Conservation (phyloP, 495 filamentous ascomycete genomes). For the Alectoria sarmentosa region DNA sequence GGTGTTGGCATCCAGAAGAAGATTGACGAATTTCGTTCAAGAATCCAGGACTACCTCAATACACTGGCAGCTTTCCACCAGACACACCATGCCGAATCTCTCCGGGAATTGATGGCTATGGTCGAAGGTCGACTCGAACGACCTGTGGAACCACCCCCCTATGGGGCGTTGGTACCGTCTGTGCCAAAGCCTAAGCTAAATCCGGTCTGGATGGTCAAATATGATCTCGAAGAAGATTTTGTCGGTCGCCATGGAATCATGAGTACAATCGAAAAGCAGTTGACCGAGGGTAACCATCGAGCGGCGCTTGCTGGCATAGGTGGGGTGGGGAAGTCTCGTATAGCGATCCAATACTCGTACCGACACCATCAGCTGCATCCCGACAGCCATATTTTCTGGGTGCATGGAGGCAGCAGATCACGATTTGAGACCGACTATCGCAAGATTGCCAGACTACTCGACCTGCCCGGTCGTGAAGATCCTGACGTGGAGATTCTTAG, state of each 20-base stretch:
- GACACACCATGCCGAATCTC: conserved; percentile 5
- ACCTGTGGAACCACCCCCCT: background rate
- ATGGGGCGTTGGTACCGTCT: background rate
- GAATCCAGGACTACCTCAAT: conserved; percentile 13
- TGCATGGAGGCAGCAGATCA: conserved; percentile 32
- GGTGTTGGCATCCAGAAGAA: conserved; percentile 18
- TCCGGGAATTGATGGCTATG: conserved; percentile 9
- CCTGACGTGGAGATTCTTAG: conserved; percentile 33
- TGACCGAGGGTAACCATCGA: conserved; percentile 20
- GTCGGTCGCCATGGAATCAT: conserved; percentile 36
- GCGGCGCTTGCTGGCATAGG: conserved; percentile 39
- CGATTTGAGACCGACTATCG: conserved; percentile 36
- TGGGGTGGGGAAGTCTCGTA: conserved; percentile 41
- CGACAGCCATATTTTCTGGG: conserved; percentile 37
- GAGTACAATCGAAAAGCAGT: conserved; percentile 28
- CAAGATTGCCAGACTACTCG: conserved; percentile 33
- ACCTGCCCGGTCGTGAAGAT: conserved; percentile 34
- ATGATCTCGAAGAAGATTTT: conserved; percentile 36
- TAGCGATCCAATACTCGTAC: conserved; percentile 38
- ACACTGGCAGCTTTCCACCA: conserved; percentile 16
- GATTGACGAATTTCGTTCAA: conserved; percentile 13
- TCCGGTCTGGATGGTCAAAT: conserved; percentile 24
- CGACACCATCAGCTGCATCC: conserved; percentile 24
- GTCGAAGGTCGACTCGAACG: background rate
- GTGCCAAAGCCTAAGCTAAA: conserved; percentile 3